phyloP scores from a whole-genome alignment of 1,284 basidiomycete genomes.

The Mycosarcoma mackinlayi region DNA sequence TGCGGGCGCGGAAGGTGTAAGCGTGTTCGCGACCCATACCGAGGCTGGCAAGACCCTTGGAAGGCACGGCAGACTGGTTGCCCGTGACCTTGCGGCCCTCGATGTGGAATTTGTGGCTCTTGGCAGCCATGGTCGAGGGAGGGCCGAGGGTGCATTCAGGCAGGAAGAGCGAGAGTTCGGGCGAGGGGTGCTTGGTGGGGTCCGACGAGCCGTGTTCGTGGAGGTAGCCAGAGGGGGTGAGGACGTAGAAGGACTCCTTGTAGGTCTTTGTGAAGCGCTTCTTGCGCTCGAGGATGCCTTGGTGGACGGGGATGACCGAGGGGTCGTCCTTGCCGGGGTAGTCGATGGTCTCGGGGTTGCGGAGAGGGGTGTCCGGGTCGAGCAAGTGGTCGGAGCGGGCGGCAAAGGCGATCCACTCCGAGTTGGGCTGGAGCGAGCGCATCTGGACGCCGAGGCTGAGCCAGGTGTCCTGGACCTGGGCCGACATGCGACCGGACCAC shows the following conservation, averaged over 20 bases:
- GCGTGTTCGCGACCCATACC: conserved; percentile 73
- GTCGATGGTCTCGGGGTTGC: conserved; percentile 74
- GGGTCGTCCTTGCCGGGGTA: conserved; percentile 96
- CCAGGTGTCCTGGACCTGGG: conserved; percentile 84
- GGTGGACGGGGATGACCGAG: conserved; percentile 86
- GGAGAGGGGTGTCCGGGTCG: conserved; percentile 88
- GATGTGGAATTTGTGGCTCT: conserved; percentile 96
- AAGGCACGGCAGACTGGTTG: conserved; percentile 76
- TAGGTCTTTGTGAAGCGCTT: conserved; percentile 94
- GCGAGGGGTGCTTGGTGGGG: conserved; percentile 74
- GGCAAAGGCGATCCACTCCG: conserved; percentile 96
- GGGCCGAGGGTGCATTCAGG: conserved; percentile 96
- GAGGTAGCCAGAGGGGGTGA: conserved; percentile 94
- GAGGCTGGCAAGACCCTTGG: conserved; percentile 73
- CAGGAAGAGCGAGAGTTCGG: conserved; percentile 89
- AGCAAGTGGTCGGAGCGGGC: conserved; percentile 94
- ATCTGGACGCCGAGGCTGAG: conserved; percentile 80
- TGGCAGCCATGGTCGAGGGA: conserved; percentile 78
- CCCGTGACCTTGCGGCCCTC: conserved; percentile 83
- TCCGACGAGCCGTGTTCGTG: conserved; percentile 90
- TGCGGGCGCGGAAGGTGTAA: conserved; percentile 90
- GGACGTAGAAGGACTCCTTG: conserved; percentile 81
- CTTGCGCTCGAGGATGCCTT: conserved; percentile 93
- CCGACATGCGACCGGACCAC: conserved; percentile 86
- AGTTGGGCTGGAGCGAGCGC: conserved; percentile 85